Conservation (phyloP, 2,329 filamentous ascomycete species). For the Periconia digitata region DNA sequence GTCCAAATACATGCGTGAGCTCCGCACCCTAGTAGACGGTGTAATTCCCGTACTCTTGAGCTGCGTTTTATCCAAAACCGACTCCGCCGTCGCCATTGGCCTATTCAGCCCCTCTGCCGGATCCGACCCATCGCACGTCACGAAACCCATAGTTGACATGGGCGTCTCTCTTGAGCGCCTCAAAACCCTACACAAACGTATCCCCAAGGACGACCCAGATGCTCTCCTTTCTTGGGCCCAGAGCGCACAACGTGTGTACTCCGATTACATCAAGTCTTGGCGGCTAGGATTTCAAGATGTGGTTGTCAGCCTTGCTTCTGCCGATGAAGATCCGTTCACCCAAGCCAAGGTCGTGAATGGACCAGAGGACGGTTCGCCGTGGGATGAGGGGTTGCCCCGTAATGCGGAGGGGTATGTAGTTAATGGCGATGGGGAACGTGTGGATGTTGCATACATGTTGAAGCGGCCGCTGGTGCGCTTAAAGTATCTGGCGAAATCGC, state of each 20-base stretch:
- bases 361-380: slow-evolving; percentile 53
- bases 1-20: slow-evolving; percentile 81
- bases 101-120: slow-evolving; percentile 65
- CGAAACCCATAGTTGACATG: slow-evolving; percentile 91
- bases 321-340: slow-evolving; percentile 62
- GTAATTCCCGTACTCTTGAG: slow-evolving; percentile 90
- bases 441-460: slow-evolving; percentile 90
- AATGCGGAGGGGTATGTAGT: slow-evolving; percentile 64
- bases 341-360: slow-evolving; percentile 37
- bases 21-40: slow-evolving; percentile 90
- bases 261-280: slow-evolving; percentile 85
- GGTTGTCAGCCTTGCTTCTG: slow-evolving; percentile 85
- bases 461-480: slow-evolving; percentile 85
- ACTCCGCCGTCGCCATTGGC: slow-evolving; percentile 64
- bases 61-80: slow-evolving; percentile 75
- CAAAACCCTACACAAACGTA: slow-evolving; percentile 75
- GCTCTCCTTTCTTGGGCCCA: slow-evolving; percentile 80
- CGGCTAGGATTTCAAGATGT: slow-evolving; percentile 92
- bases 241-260: slow-evolving; percentile 74
- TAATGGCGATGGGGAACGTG: slow-evolving; percentile 78
- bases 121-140: slow-evolving; percentile 63
- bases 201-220: slow-evolving; percentile 72
- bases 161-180: slow-evolving; percentile 85
- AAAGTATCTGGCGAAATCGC: slow-evolving; percentile 82
- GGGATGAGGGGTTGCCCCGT: slow-evolving; percentile 58